Evolutionary conservation across 2,329 filamentous ascomycete species (phyloP), one percentile per base, ranked within the genome.

Genomic region (Aspergillus intermedius): DNA sequence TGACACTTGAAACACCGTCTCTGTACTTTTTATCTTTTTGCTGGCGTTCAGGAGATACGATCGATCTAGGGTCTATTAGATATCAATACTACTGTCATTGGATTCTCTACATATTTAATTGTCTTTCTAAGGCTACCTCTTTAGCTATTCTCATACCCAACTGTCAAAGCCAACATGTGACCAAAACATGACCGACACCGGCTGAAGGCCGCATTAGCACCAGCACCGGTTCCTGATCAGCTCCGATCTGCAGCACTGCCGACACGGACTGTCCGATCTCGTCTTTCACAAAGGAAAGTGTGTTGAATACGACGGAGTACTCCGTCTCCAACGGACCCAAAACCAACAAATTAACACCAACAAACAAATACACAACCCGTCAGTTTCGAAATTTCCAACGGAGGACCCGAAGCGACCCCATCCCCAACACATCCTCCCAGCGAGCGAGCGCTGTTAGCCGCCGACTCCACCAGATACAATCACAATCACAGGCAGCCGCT

Each of bases 31-130:
- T 53, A 48, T 51, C 51, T 37, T 50, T 54, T 52, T 52, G 44
- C 50, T 48, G 60, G 60, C 60, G 60, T 63, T 61, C 49, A 42
- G 51, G 53, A 50, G 48, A 49, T 48, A 54, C 50, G 21, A 28
- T 25, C 15, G 40, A 34, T 44, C 23, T 19, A 43, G 41, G 41
- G 22, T n/a, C 19, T 28, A n/a, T 43, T 28, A 43, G 41, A 28
- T 17, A 15, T 40, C 17, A 10, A 40, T 40, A 40, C 17, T 22
- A 40, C 22, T 22, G 37, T 35, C 34, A 17, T 35, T 35, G 34
- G 34, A n/a, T 35, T 35, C 13, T 13, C 4, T 40, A 40, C 37
- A 19, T 19, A 10, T 17, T 17, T 12, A 19, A 13, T 40, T 13
- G 7, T 21, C 6, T 10, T 40, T 10, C 37, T 22, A 5, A 40